phyloP scores from a whole-genome alignment of 164 flowering plant species.

The Nymphaea colorata region DNA sequence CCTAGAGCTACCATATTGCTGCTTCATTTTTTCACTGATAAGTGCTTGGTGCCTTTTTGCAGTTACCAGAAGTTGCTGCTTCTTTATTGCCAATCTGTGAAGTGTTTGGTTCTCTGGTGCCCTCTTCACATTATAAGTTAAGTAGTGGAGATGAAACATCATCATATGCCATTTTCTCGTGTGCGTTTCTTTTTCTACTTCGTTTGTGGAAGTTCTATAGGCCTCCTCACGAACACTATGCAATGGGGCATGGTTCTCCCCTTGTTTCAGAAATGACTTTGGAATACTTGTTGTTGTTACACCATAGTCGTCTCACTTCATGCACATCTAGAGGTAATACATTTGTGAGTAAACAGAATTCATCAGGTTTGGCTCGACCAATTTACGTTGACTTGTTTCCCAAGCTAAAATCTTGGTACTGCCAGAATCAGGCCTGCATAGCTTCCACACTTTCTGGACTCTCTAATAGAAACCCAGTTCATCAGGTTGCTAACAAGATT shows the following conservation, averaged over 20 bases:
- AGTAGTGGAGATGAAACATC: slow-evolving; percentile 41
- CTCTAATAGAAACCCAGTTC: slow-evolving; percentile 53
- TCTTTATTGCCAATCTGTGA: slow-evolving; percentile 85
- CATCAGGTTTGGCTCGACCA: slow-evolving; percentile 23
- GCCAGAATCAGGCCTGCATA: slow-evolving; percentile 71
- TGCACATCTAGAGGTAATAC: slow-evolving; percentile 15
- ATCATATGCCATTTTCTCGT: slow-evolving; percentile 54
- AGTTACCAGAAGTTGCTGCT: slow-evolving; percentile 90
- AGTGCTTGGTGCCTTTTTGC: slow-evolving; percentile 3
- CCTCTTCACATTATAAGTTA: slow-evolving; percentile 29
- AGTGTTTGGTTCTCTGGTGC: slow-evolving; percentile 65
- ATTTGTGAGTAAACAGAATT: slow-evolving; percentile 12
- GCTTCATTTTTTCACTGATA: not conserved
- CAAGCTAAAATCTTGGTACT: slow-evolving; percentile 70
- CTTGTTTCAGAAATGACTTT: slow-evolving; percentile 44
- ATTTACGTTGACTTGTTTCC: slow-evolving; percentile 70
- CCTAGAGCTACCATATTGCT: too few species aligned
- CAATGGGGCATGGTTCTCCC: slow-evolving; percentile 26
- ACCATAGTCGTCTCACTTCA: slow-evolving; percentile 35
- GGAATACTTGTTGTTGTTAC: slow-evolving; percentile 62
- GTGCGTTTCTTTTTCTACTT: slow-evolving; percentile 77
- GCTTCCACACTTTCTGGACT: slow-evolving; percentile 74
- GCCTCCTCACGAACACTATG: slow-evolving; percentile 59
- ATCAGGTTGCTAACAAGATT: slow-evolving; percentile 62
- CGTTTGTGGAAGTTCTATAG: slow-evolving; percentile 85